These are phyloP conservation scores for Caryopteris hybrid DNA, from an alignment of 305 asterid genomes.

Conservation along the genomic window DNA sequence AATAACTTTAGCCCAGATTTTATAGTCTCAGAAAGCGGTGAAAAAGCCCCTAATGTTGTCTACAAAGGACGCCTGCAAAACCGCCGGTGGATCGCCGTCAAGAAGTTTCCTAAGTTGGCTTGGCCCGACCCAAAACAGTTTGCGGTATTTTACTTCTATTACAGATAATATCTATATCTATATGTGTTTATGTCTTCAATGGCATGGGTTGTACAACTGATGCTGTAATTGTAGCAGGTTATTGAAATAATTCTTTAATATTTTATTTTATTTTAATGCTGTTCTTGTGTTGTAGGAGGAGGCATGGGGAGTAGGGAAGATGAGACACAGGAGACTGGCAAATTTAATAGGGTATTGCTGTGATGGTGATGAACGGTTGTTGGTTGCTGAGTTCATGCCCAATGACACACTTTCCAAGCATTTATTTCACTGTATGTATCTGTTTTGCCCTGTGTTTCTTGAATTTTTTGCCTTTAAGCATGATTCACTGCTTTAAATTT, in stretches of 20 bases:
- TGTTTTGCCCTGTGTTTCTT: neutral
- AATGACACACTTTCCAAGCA: conserved; percentile 61
- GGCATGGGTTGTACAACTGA: neutral
- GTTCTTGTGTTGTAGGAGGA: conserved; percentile 35
- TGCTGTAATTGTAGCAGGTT: too few relatives aligned
- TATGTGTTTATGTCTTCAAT: neutral
- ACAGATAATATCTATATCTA: neutral
- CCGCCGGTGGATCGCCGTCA: conserved; percentile 74
- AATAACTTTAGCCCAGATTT: conserved; percentile 64
- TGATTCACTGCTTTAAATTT: neutral
- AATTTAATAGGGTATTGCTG: conserved; percentile 63
- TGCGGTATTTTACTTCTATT: conserved; percentile 36
- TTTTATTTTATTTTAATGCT: neutral
- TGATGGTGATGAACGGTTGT: conserved; percentile 65
- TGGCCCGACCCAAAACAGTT: conserved; percentile 79
- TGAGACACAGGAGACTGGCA: conserved; percentile 48
- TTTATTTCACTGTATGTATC: conserved; percentile 51
- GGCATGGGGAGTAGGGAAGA: conserved; percentile 54
- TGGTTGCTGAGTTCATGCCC: conserved; percentile 60
- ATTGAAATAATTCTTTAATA: neutral
- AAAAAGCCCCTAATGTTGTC: conserved; percentile 71
- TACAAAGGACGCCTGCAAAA: conserved; percentile 63
- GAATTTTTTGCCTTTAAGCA: neutral
- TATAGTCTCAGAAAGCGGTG: conserved; percentile 72
- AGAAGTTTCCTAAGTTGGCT: conserved; percentile 64